These are phyloP conservation scores for Eucalyptus erythrocorys DNA, from an alignment of 345 rosid species.

Conservation along the genomic window DNA sequence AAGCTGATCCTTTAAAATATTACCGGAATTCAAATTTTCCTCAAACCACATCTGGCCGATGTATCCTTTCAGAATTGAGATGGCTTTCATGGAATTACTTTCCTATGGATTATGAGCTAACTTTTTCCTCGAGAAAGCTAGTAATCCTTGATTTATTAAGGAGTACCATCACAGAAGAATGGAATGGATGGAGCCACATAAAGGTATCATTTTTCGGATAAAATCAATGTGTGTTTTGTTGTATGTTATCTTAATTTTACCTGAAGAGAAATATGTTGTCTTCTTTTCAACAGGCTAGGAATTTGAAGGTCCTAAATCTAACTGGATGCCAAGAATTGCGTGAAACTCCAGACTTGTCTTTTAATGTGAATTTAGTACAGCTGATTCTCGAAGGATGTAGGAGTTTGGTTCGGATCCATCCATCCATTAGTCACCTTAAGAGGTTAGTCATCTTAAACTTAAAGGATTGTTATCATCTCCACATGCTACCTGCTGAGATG, in stretches of 20 bases:
- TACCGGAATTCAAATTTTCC: background rate
- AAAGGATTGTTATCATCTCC: background rate
- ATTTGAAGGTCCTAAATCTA: background rate
- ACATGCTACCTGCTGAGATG: background rate
- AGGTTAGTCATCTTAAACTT: background rate
- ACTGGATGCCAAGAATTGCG: background rate
- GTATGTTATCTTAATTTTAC: background rate
- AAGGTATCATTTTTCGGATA: background rate
- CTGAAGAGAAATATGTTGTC: background rate
- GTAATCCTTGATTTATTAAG: background rate
- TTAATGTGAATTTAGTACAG: fast-evolving
- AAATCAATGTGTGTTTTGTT: background rate
- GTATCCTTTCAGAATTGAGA: background rate
- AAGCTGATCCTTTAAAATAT: background rate
- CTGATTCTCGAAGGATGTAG: background rate
- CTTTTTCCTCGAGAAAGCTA: background rate
- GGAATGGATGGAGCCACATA: fast-evolving
- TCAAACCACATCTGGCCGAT: background rate
- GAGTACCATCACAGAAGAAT: background rate
- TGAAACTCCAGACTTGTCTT: background rate
- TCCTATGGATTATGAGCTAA: background rate
- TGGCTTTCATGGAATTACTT: background rate
- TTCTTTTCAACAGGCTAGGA: fast-evolving
- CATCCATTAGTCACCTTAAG: background rate
- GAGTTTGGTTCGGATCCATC: background rate